Evolutionary conservation across 257 asterid species (phyloP), one percentile per base, ranked within the genome.

Genomic region (Solanum okadae): DNA sequence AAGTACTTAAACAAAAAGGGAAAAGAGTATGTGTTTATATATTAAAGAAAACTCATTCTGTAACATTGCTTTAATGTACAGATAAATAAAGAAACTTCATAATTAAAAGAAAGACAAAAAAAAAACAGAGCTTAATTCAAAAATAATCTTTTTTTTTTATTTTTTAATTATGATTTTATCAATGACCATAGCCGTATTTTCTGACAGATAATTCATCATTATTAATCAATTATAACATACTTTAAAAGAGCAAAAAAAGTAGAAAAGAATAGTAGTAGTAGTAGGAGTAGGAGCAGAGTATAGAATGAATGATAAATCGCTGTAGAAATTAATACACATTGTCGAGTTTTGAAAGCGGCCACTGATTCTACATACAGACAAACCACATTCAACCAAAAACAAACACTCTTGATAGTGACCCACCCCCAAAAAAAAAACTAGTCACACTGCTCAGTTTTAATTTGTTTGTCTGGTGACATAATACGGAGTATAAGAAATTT

Each of bases 291-390:
- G 35, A 42, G 34, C 15, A 78, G 31, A 59, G 37, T 25, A 46
- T 8, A 68, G n/a, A 65, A 29, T 46, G 49, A 52, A 56, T 42
- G 91, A 70, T 56, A 84, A 82, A 88, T 87, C 88, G 88, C 83
- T 71, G 86, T 81, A 37, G 87, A 89, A 88, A 52, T 86, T 63
- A 85, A 29, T 87, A 87, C 79, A 88, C 88, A 85, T 37, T 95
- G 96, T 92, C 95, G 92, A 92, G 87, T 87, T 91, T 38, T 88
- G 97, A 94, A 92, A 94, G 93, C 93, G 88, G 90, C 78, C 35
- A 88, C 84, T 93, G 93, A 87, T 88, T 89, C 91, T 90, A 87
- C 89, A 82, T 44, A 88, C 88, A 92, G 94, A 93, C 92, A 91
- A 90, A 91, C 78, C 86, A 90, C 87, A 86, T 85, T 90, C 86